A percentile compares a stretch with the other conserved stretches of the same genome.
phyloP scores from a whole-genome alignment of 2,329 filamentous ascomycete species.

The Arthrinium phaeospermum region DNA sequence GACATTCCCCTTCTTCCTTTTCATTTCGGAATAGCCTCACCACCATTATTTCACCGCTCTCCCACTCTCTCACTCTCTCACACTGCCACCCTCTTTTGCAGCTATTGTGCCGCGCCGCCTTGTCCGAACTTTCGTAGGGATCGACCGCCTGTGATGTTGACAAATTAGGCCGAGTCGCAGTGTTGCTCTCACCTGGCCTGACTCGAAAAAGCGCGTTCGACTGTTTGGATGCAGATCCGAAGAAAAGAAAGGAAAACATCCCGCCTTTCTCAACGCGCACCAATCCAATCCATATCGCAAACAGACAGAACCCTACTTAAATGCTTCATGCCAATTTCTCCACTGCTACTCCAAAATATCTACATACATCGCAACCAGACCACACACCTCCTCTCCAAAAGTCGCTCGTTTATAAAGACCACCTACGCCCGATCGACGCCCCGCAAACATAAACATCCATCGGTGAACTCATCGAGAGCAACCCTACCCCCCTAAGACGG shows the following conservation, averaged over 20 bases:
- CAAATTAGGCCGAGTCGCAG: conserved; percentile 12
- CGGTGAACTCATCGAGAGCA: neutral
- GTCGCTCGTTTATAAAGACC: neutral
- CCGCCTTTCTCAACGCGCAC: neutral
- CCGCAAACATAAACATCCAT: conserved; percentile 8
- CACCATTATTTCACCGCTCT: neutral
- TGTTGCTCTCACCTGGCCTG: conserved; percentile 15
- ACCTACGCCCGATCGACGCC: neutral
- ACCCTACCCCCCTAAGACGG: neutral
- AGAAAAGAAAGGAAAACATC: neutral
- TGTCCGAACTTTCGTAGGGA: conserved; percentile 6
- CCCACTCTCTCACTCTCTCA: neutral
- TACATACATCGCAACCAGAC: conserved; percentile 1
- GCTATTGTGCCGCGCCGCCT: neutral
- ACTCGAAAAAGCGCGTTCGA: conserved; percentile 11
- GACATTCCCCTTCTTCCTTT: conserved; percentile 5
- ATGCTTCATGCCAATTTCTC: conserved; percentile 6
- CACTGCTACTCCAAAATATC: neutral
- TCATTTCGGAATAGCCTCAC: conserved; percentile 4
- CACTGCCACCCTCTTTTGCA: neutral
- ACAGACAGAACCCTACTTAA: neutral
- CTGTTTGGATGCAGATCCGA: neutral
- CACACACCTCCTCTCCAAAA: neutral
- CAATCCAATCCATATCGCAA: neutral
- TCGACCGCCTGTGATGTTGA: conserved; percentile 11